Evolutionary conservation across 192 early-diverging fungal genomes (phyloP).

Genomic region (Rhizoclosmatium globosum): DNA sequence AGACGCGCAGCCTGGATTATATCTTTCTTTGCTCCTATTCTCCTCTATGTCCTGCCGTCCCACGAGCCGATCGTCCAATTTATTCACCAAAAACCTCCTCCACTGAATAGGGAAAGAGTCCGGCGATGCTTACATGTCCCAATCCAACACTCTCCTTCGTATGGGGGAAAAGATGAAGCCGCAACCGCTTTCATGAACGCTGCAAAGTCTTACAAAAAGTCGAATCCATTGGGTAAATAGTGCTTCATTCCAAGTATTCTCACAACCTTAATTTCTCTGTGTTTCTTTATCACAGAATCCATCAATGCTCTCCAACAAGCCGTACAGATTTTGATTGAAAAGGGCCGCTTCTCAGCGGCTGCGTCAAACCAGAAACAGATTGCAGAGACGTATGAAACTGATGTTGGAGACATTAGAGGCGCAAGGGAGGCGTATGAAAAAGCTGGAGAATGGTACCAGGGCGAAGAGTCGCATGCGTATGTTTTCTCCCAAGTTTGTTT

Average conservation of each 20-base stretch:
- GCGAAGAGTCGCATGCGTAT: slow-evolving; percentile 90
- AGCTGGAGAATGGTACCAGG: slow-evolving; percentile 93
- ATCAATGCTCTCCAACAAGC: slow-evolving; percentile 78
- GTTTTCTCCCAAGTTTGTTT: slow-evolving; percentile 29
- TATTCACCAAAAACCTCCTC: not conserved
- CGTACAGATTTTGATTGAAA: slow-evolving; percentile 81
- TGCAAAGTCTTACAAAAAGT: slow-evolving; percentile 90
- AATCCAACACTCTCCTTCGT: slow-evolving; percentile 81
- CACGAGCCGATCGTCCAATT: not conserved
- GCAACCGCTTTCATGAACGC: slow-evolving; percentile 84
- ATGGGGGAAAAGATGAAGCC: slow-evolving; percentile 87
- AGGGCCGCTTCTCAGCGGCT: slow-evolving; percentile 86
- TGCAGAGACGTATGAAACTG: slow-evolving; percentile 89
- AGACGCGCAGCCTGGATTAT: too few species aligned
- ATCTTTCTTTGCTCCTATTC: too few species aligned
- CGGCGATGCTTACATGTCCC: slow-evolving; percentile 90
- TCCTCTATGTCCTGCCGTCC: too few species aligned
- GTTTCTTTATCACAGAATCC: slow-evolving; percentile 60
- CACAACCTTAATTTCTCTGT: not conserved
- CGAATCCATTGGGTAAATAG: slow-evolving; percentile 71
- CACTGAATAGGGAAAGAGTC: slow-evolving; percentile 81
- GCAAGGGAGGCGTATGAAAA: slow-evolving; percentile 88
- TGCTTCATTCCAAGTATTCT: not conserved
- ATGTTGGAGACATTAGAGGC: slow-evolving; percentile 78
- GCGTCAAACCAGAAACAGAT: slow-evolving; percentile 95